Percentiles rank a stretch among this genome's conserved stretches.
These are phyloP conservation scores for Pseudocercospora eumusae DNA, from an alignment of 2,329 filamentous ascomycete species.

Conservation along the genomic window DNA sequence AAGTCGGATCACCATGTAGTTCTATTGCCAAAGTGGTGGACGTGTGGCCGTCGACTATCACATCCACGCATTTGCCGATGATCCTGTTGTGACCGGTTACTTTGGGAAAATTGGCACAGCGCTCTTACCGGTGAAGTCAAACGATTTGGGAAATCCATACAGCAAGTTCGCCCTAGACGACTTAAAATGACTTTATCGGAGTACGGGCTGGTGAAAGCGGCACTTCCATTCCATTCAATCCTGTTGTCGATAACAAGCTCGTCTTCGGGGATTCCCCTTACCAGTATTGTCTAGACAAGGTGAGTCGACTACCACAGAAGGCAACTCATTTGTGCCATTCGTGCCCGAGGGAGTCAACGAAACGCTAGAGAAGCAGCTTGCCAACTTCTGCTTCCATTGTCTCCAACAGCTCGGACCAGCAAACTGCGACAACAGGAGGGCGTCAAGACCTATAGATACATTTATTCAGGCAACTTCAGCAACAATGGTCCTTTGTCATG, in stretches of 20 bases:
- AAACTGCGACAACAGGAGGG: background rate
- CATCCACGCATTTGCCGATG: conserved; percentile 37
- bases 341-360: conserved; percentile 3
- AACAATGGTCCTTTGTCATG: background rate
- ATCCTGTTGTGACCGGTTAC: conserved; percentile 43
- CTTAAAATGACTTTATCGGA: conserved; percentile 9
- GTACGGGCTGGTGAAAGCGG: background rate
- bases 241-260: conserved; percentile 29
- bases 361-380: conserved; percentile 3
- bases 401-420: conserved; percentile 2
- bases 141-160: background rate
- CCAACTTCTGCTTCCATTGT: conserved; percentile 7
- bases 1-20: conserved; percentile 28
- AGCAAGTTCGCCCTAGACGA: conserved; percentile 40
- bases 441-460: conserved; percentile 11
- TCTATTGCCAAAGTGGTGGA: conserved; percentile 30
- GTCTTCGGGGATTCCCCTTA: conserved; percentile 32
- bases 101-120: conserved; percentile 44
- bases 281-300: conserved; percentile 30
- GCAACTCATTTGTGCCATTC: conserved; percentile 8
- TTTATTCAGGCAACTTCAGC: conserved; percentile 11
- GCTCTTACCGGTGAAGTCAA: conserved; percentile 22
- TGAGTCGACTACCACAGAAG: conserved; percentile 37
- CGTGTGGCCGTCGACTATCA: conserved; percentile 33
- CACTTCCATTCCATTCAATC: conserved; percentile 33